These are phyloP conservation scores for Calonectria multiphialidica DNA, from an alignment of 2,329 filamentous ascomycete genomes.

Conservation along the genomic window DNA sequence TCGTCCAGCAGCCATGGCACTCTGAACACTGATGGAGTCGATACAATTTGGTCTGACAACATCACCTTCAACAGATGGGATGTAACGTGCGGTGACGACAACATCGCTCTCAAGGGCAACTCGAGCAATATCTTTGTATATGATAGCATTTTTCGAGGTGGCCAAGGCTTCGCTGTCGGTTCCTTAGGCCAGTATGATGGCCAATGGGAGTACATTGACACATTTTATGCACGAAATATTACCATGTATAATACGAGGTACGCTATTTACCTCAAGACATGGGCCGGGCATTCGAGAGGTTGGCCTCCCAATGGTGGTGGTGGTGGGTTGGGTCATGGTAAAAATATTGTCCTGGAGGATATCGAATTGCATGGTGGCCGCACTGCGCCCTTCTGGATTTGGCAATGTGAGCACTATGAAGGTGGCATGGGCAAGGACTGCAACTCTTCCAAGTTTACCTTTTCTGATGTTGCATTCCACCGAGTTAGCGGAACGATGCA, in stretches of 20 bases:
- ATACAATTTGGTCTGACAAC: conserved; percentile 65
- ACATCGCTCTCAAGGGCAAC: conserved; percentile 68
- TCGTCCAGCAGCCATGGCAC: conserved; percentile 47
- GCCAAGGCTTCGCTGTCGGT: conserved; percentile 67
- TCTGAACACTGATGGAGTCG: conserved; percentile 57
- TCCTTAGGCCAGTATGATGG: conserved; percentile 67
- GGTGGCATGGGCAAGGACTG: background rate
- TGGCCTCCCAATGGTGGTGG: conserved; percentile 65
- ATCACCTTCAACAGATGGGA: conserved; percentile 64
- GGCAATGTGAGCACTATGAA: conserved; percentile 11
- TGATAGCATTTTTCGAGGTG: conserved; percentile 61
- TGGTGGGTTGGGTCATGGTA: conserved; percentile 53
- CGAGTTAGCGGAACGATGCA: conserved; percentile 4
- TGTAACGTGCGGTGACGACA: conserved; percentile 47
- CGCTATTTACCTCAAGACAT: conserved; percentile 69
- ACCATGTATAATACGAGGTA: conserved; percentile 59
- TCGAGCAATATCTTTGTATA: conserved; percentile 65
- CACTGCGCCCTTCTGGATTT: conserved; percentile 3
- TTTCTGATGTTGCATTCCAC: background rate
- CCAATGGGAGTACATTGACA: conserved; percentile 61
- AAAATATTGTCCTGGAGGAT: conserved; percentile 1
- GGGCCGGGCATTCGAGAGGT: conserved; percentile 63
- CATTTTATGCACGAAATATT: conserved; percentile 61
- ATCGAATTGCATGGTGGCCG: background rate
- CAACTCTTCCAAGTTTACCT: conserved; percentile 6